phyloP scores from a whole-genome alignment of 345 rosid genomes.

The Eucalyptus virginea region DNA sequence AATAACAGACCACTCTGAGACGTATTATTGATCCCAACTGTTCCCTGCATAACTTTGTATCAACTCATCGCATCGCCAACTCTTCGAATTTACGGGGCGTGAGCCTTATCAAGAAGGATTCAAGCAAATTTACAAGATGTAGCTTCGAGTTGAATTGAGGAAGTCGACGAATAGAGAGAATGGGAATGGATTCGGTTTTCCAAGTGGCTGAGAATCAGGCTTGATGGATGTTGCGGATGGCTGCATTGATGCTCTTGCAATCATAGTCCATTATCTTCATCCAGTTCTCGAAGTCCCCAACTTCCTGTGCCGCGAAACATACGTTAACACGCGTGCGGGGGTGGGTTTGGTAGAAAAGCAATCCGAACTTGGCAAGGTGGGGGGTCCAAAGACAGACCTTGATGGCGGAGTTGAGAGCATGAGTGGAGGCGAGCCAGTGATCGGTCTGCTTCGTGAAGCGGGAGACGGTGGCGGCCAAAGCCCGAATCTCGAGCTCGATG shows the following conservation, averaged over 20 bases:
- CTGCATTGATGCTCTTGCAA: constrained; percentile 65
- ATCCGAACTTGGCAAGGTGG: background rate
- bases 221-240: constrained; percentile 62
- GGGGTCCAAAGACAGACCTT: constrained; percentile 19
- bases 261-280: constrained; percentile 92
- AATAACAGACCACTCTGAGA: background rate
- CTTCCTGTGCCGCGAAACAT: constrained; percentile 29
- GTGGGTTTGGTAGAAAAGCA: background rate
- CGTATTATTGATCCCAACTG: background rate
- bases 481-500: constrained; percentile 29
- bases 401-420: constrained; percentile 61
- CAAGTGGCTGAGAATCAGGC: background rate
- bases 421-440: constrained; percentile 74
- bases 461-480: constrained; percentile 40
- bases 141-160: background rate
- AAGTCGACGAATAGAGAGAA: background rate
- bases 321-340: no score
- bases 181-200: background rate
- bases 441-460: constrained; percentile 69
- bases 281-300: constrained; percentile 97
- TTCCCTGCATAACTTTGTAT: background rate
- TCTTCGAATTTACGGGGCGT: background rate
- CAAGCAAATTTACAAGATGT: background rate
- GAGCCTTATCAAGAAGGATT: background rate
- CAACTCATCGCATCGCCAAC: background rate